A percentile compares a stretch with the other conserved stretches of the same genome.
These are phyloP conservation scores for Xylaria hypoxylon DNA, from an alignment of 2,329 filamentous ascomycete species.

Conservation along the genomic window DNA sequence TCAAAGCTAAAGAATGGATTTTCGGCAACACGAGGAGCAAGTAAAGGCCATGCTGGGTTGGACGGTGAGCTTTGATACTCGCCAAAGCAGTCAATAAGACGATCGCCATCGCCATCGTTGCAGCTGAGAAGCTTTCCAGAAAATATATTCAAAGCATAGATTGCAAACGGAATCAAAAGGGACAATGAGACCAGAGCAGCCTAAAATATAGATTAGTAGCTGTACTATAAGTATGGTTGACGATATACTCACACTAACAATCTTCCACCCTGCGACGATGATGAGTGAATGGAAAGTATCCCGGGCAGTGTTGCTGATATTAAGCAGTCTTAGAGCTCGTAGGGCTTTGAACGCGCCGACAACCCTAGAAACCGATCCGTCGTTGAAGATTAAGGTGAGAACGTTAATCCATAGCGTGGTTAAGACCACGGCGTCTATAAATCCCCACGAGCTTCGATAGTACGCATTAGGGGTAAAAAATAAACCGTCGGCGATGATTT, in stretches of 20 bases:
- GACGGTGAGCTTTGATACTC: conserved; percentile 84
- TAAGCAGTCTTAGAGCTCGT: conserved; percentile 88
- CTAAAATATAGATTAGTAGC: conserved; percentile 48
- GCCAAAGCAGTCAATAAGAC: conserved; percentile 79
- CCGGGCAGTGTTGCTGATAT: conserved; percentile 94
- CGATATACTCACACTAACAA: conserved; percentile 75
- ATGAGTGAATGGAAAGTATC: conserved; percentile 98
- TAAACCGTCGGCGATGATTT: conserved; percentile 93
- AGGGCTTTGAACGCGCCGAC: conserved; percentile 98
- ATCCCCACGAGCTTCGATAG: conserved; percentile 94
- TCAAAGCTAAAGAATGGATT: conserved; percentile 95
- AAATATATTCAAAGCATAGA: conserved; percentile 95
- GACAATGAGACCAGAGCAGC: conserved; percentile 95
- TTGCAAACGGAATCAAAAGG: conserved; percentile 93
- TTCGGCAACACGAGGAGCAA: conserved; percentile 82
- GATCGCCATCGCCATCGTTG: conserved; percentile 74
- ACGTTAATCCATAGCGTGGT: conserved; percentile 97
- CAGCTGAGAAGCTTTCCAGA: conserved; percentile 82
- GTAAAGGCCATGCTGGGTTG: conserved; percentile 78
- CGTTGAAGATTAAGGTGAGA: conserved; percentile 80
- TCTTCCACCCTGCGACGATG: conserved; percentile 92
- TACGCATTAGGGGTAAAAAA: conserved; percentile 98
- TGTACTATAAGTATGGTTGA: background rate
- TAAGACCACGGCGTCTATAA: conserved; percentile 92
- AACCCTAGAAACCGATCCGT: conserved; percentile 86